Evolutionary conservation across 495 filamentous ascomycete genomes (phyloP), one percentile per base, ranked within the genome.

Genomic region (Daldinia grandis): DNA sequence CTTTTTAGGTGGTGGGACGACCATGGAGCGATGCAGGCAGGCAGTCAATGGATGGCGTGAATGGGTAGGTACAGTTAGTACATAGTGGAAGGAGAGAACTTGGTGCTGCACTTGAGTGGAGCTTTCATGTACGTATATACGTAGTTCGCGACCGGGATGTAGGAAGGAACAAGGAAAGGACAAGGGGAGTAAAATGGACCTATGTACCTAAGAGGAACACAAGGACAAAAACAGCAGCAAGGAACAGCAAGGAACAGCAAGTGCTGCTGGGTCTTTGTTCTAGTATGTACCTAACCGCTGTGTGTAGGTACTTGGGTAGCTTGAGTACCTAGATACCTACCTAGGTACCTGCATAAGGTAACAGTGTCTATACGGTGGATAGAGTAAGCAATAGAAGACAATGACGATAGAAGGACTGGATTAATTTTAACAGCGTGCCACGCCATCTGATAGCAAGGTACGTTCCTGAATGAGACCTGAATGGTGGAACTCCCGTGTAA

Each of bases 1-100:
- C 42, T 27, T 15, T 24, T 37, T 38, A 21, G 55, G 21, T 27
- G 74, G 76, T 76, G 77, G 75, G 62, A 76, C 71, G 62, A 74
- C 68, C 72, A 61, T 78, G 69, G 79, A 81, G 73, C 69, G 63
- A 77, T 75, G 73, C 53, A 56, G 30, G 17, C 68, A 74, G 68
- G 63, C 72, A 73, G 54, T 66, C 42, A 75, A 72, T 62, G 68
- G 62, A 73, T 65, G 69, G 69, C 53, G 74, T 62, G 69, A 68
- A 68, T 62, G 60, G 44, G 42, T n/a, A n/a, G n/a, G n/a, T n/a
- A n/a, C n/a, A n/a, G n/a, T n/a, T n/a, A n/a, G n/a, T 53, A 50
- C 58, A 40, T 21, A 56, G 37, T n/a, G 27, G 33, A 35, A 67
- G 12, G 35, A 64, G 38, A 50, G 31, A 33, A 21, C 53, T 50